Percentiles rank a stretch among this genome's conserved stretches.
Evolutionary conservation across 2,329 filamentous ascomycete genomes (phyloP).

Genomic region (Arthroderma sp.): DNA sequence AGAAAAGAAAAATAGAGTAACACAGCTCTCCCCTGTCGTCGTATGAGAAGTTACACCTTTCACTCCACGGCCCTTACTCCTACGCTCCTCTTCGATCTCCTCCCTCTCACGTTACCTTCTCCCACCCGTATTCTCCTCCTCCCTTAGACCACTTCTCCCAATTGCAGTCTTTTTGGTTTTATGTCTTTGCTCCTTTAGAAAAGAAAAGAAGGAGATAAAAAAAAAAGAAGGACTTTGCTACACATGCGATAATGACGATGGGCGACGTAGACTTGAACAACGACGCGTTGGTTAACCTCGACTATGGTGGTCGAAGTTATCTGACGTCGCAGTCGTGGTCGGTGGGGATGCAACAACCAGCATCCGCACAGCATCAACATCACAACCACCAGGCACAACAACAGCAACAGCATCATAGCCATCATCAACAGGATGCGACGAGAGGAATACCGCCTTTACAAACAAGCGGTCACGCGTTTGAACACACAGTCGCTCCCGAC

Average conservation of each 20-base stretch:
- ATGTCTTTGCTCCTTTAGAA: background rate
- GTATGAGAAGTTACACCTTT: too few species aligned
- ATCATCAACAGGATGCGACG: constrained; percentile 16
- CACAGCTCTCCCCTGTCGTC: too few species aligned
- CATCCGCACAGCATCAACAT: constrained; percentile 3
- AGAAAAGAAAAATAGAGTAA: too few species aligned
- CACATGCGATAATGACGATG: constrained; percentile 20
- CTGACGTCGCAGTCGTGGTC: constrained; percentile 7
- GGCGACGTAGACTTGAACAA: constrained; percentile 32
- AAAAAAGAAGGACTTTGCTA: background rate
- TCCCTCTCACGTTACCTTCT: constrained; percentile 17
- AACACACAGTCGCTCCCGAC: constrained; percentile 32
- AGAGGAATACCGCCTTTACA: constrained; percentile 30
- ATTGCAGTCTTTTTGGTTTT: background rate
- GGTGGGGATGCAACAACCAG: constrained; percentile 2
- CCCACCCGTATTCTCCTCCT: constrained; percentile 6
- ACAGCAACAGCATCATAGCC: constrained; percentile 10
- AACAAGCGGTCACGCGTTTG: constrained; percentile 30
- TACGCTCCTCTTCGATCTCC: constrained; percentile 10
- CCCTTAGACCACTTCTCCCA: background rate
- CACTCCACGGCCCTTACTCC: background rate
- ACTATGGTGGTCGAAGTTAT: constrained; percentile 36
- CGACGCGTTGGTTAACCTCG: constrained; percentile 35
- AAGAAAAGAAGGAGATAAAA: background rate
- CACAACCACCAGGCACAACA: background rate